A percentile compares a stretch with the other conserved stretches of the same genome.
phyloP scores from a whole-genome alignment of 495 filamentous ascomycete species.

The Tuber calosporum region DNA sequence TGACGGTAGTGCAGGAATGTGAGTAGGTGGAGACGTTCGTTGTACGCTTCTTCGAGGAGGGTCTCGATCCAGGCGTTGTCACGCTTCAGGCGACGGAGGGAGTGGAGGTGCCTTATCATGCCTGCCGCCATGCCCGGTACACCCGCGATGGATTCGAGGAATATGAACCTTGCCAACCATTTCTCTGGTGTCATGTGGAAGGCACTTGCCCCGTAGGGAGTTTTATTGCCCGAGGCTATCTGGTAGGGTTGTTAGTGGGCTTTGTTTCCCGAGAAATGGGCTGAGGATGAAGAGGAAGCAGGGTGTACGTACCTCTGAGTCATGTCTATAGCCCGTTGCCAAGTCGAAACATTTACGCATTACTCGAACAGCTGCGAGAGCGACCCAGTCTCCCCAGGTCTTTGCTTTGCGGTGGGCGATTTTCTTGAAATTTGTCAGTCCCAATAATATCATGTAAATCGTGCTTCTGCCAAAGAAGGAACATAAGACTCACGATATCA shows the following conservation, averaged over 20 bases:
- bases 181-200: constrained; percentile 66
- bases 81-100: constrained; percentile 71
- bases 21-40: constrained; percentile 92
- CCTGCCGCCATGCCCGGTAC: constrained; percentile 97
- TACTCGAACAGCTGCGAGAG: constrained; percentile 55
- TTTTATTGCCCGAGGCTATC: constrained; percentile 41
- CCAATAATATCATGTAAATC: background rate
- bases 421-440: constrained; percentile 27
- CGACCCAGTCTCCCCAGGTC: constrained; percentile 61
- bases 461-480: background rate
- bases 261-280: background rate
- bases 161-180: constrained; percentile 78
- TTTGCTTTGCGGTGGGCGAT: constrained; percentile 62
- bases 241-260: background rate
- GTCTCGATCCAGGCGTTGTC: constrained; percentile 99
- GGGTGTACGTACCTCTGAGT: constrained; percentile 44
- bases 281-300: constrained; percentile 13
- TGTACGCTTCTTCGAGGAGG: constrained; percentile 85
- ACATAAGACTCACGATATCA: constrained; percentile 45
- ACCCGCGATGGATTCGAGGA: constrained; percentile 85
- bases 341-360: constrained; percentile 62
- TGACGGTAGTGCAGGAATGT: constrained; percentile 91
- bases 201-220: constrained; percentile 45
- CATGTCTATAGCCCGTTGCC: constrained; percentile 65
- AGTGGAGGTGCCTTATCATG: constrained; percentile 81